Base-by-base conservation (phyloP, 208 protist genomes). In the Leishmania lainsoni region DNA sequence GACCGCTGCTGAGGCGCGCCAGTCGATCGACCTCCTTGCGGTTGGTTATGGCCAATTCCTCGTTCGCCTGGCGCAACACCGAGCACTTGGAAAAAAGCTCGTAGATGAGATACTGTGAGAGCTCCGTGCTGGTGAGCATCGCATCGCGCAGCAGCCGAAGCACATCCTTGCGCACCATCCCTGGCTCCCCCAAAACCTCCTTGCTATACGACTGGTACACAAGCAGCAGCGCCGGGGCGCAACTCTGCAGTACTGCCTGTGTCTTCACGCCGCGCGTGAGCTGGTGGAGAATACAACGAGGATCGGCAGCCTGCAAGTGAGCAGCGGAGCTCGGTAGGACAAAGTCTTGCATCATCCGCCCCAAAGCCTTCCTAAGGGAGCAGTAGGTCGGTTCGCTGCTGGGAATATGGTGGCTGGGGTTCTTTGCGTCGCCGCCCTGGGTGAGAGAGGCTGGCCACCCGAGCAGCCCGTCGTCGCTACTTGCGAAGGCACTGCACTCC, bases 121-220 rank as follows among this genome's bases (percentile, higher is more conserved):
- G 92, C 69, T 98, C 93, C n/a, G 92, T 94, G 80, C 91, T 97
- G 72, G 94, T 96, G 70, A 98, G 84, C 93, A 95, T 95, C 45
- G 94, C 92, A 78, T 98, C 94, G 61, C 92, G 88, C 65, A 98
- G 87, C 56, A 96, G 83, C 42, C 88, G 88, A 86, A 98, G 76
- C 45, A 96, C 26, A 61, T 93, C 89, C 75, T 95, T 90, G 58
- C 81, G 81, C 83, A 95, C 86, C 87, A 98, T 90, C 22, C 86
- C 92, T 2, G 87, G 75, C 8, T 89, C 83, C 12, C 94, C 94
- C 48, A 85, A 94, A 35, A 95, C 69, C 8, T 95, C 92, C 51
- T 89, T 91, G 87, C 91, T 95, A 84, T 98, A 98, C 10, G 87
- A 68, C 74, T 91, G 84, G 83, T 91, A 96, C 14, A 95, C 84